Base-by-base conservation (phyloP, 1,284 basidiomycete species). In the Rhizoctonia solani region DNA sequence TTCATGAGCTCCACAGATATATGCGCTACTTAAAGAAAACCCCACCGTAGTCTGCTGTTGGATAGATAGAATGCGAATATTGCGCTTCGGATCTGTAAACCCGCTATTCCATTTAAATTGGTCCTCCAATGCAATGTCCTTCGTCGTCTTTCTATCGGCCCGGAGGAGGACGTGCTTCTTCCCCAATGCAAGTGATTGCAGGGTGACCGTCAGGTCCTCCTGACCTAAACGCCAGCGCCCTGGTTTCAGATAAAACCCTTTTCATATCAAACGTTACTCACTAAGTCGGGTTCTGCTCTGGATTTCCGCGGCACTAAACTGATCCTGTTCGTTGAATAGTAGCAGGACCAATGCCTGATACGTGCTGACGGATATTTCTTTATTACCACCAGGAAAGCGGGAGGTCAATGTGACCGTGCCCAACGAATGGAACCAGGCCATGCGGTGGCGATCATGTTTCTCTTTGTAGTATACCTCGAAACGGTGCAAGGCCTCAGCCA, bases 61-160 rank as follows among this genome's bases (percentile, higher is more conserved):
- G 70, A 99, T 97, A 58, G 95, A 93, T 75, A 96, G 98, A 80
- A 99, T 96, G 76, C 93, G 91, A 53, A 99, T 86, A 72, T 89
- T 90, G 54, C 87, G 80, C 25, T 87, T 83, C 6, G 89, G 83
- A 74, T 96, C 92, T 46, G 87, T 86, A 76, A 98, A 97, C 16
- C 85, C 85, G 52, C 85, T 81, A 77, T 98, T 98, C 80, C 91
- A 92, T 34, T 77, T 76, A 76, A 99, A 96, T 59, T 84, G 76
- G 75, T 98, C 96, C 0, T 77, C 80, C 44, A 90, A 85, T 32
- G 87, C 76, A 39, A 99, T 88, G 21, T 97, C 94, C 73, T 85
- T 87, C 2, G 93, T 91, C 1, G 79, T 77, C 0, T 96, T 93
- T 5, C 83, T 78, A 77, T 98, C 98, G 65, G 30, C 53, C n/a